Evolutionary conservation across 2,329 filamentous ascomycete species (phyloP).

Genomic region (Epichloe aotearoae): DNA sequence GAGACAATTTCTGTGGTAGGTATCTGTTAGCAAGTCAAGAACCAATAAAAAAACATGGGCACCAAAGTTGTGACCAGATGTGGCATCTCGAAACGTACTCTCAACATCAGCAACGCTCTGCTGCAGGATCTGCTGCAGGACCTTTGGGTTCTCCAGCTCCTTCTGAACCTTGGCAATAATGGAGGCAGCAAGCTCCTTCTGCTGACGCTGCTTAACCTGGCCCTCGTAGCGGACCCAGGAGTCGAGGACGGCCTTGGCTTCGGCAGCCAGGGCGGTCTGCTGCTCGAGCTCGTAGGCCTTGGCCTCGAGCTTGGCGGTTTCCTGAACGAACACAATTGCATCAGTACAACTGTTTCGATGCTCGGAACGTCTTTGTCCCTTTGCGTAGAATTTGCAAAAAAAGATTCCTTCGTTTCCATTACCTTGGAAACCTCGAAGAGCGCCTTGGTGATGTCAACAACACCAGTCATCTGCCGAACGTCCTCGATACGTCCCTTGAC

Average conservation of each 20-base stretch:
- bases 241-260: slow-evolving; percentile 92
- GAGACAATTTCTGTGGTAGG: slow-evolving; percentile 41
- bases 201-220: slow-evolving; percentile 97
- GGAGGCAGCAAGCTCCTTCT: slow-evolving; percentile 83
- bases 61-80: too few species aligned
- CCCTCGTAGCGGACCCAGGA: slow-evolving; percentile 98
- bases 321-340: slow-evolving; percentile 35
- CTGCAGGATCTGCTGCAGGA: slow-evolving; percentile 92
- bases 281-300: slow-evolving; percentile 97
- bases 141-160: slow-evolving; percentile 96
- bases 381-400: neutral
- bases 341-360: neutral
- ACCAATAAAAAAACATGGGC: too few species aligned
- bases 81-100: slow-evolving; percentile 43
- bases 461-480: slow-evolving; percentile 86
- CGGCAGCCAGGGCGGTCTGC: slow-evolving; percentile 76
- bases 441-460: slow-evolving; percentile 93
- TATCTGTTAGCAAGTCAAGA: slow-evolving; percentile 19
- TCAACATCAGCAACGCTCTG: slow-evolving; percentile 94
- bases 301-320: slow-evolving; percentile 92
- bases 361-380: neutral
- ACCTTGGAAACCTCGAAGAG: slow-evolving; percentile 98
- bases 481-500: slow-evolving; percentile 90
- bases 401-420: slow-evolving; percentile 9
- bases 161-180: slow-evolving; percentile 97